These are phyloP conservation scores for Ogataea salicorniae DNA, from an alignment of 805 yeast species.

Conservation along the genomic window DNA sequence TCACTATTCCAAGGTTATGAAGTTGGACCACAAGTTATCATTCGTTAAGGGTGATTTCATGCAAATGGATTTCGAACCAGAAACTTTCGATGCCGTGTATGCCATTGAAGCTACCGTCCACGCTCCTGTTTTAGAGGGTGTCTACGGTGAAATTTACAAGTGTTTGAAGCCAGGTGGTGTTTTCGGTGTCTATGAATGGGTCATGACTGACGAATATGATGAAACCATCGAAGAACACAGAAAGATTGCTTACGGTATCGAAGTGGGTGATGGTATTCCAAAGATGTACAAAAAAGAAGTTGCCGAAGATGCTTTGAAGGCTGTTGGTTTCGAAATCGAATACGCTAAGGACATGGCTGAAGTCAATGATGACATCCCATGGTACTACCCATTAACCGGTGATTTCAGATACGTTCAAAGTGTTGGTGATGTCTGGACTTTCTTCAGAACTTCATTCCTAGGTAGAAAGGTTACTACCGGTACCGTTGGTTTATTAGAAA, in stretches of 20 bases:
- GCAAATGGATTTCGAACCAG: conserved; percentile 95
- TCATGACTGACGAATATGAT: conserved; percentile 92
- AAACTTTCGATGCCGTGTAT: conserved; percentile 90
- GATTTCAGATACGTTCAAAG: conserved; percentile 86
- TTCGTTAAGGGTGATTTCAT: conserved; percentile 97
- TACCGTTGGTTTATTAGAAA: conserved; percentile 78
- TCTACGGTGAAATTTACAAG: conserved; percentile 88
- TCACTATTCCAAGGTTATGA: conserved; percentile 62
- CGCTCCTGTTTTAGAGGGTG: conserved; percentile 95
- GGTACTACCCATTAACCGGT: conserved; percentile 97
- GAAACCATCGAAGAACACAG: conserved; percentile 85
- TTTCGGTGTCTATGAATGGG: conserved; percentile 99
- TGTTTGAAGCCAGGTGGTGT: conserved; percentile 97
- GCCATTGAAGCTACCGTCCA: conserved; percentile 99
- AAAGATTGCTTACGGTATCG: conserved; percentile 93
- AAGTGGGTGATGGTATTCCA: conserved; percentile 98
- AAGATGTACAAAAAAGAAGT: conserved; percentile 85
- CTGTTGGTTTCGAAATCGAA: conserved; percentile 81
- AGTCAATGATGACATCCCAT: conserved; percentile 77
- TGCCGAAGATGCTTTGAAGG: conserved; percentile 80
- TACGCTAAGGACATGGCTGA: conserved; percentile 81
- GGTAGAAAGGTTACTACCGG: conserved; percentile 86
- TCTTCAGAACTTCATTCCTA: conserved; percentile 77
- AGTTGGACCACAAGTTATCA: conserved; percentile 66
- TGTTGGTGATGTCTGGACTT: conserved; percentile 70